phyloP scores from a whole-genome alignment of 306 rosid genomes.

The Corylus americana region DNA sequence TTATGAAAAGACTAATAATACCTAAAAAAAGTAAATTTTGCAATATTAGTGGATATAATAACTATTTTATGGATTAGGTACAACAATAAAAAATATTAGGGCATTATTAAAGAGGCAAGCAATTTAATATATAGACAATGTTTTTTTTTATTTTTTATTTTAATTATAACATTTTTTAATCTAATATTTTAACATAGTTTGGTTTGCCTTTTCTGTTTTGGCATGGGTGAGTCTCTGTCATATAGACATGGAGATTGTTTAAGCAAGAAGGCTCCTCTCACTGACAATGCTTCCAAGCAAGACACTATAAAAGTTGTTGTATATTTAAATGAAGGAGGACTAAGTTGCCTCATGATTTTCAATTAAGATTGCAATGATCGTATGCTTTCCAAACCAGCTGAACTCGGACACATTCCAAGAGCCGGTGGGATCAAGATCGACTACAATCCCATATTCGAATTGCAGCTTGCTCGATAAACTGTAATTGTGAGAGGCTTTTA shows the following conservation, averaged over 20 bases:
- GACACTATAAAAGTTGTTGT: conserved; percentile 27
- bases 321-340: conserved; percentile 39
- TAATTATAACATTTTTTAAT: conserved; percentile 7
- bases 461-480: no score
- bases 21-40: conserved; percentile 38
- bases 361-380: conserved; percentile 20
- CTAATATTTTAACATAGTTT: background rate
- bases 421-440: background rate
- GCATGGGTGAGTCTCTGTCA: background rate
- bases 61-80: conserved; percentile 16
- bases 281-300: conserved; percentile 51
- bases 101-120: conserved; percentile 20
- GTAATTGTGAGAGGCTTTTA: no score
- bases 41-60: conserved; percentile 2
- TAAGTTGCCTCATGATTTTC: conserved; percentile 25
- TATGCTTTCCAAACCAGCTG: conserved; percentile 25
- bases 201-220: conserved; percentile 20
- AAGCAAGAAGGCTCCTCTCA: conserved; percentile 47
- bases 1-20: conserved; percentile 32
- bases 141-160: background rate
- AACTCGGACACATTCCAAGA: conserved; percentile 20
- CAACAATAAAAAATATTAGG: conserved; percentile 11
- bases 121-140: conserved; percentile 8
- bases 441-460: no score
- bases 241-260: conserved; percentile 38